Evolutionary conservation across 164 flowering plant genomes (phyloP).

Genomic region (Hamamelis virginiana): DNA sequence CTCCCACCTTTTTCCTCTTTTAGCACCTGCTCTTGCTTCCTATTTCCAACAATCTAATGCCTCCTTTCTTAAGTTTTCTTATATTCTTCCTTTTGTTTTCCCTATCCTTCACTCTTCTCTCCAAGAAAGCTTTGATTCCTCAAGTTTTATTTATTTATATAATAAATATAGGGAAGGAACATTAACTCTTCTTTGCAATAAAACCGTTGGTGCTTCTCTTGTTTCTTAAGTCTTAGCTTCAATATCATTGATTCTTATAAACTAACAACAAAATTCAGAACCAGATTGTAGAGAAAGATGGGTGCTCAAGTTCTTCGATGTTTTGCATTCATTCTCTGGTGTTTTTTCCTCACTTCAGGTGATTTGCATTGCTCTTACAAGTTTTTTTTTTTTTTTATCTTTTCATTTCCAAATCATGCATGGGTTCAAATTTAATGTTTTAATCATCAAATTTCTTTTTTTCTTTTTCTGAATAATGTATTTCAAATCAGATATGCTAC

Average conservation of each 20-base stretch:
- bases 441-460: too few species aligned
- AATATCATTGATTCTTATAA: slow-evolving; percentile 6
- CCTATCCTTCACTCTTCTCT: slow-evolving; percentile 23
- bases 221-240: slow-evolving; percentile 19
- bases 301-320: slow-evolving; percentile 18
- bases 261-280: not conserved
- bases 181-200: slow-evolving; percentile 31
- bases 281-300: slow-evolving; percentile 28
- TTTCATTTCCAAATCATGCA: too few species aligned
- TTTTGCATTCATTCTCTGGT: slow-evolving; percentile 28
- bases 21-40: slow-evolving; percentile 62
- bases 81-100: slow-evolving; percentile 25
- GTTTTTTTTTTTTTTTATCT: not conserved
- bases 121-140: slow-evolving; percentile 58
- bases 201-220: slow-evolving; percentile 26
- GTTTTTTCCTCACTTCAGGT: slow-evolving; percentile 47
- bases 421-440: too few species aligned
- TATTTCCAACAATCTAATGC: slow-evolving; percentile 40
- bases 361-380: slow-evolving; percentile 5
- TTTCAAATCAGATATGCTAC: too few species aligned
- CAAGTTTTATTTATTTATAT: slow-evolving; percentile 23
- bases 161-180: slow-evolving; percentile 18
- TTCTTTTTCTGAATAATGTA: too few species aligned
- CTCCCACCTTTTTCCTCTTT: slow-evolving; percentile 31
- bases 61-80: slow-evolving; percentile 59